Conservation (phyloP, 1,139 yeast species). For the Kurtzmaniella natalensis region DNA sequence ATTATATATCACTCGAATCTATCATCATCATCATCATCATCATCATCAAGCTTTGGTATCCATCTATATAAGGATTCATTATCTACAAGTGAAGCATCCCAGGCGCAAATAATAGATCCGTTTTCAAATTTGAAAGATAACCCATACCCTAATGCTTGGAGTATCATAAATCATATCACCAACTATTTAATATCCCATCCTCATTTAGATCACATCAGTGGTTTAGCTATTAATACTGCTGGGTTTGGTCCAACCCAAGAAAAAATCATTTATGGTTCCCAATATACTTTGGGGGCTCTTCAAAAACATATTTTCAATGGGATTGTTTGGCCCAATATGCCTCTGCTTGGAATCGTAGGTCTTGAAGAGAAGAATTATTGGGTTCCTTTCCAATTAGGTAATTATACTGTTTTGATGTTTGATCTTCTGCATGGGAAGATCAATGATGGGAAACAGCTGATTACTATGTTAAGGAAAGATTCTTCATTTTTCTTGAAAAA, state of each 20-base stretch:
- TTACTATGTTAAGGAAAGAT: no score
- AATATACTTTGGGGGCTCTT: slow-evolving; percentile 50
- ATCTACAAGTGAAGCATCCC: slow-evolving; percentile 16
- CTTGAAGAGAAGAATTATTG: slow-evolving; percentile 18
- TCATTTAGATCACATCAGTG: slow-evolving; percentile 77
- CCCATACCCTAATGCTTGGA: slow-evolving; percentile 20
- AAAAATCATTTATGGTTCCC: slow-evolving; percentile 51
- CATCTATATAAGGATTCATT: slow-evolving; percentile 24
- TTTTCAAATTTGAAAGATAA: slow-evolving; percentile 17
- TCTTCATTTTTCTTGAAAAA: not conserved
- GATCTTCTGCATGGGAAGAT: slow-evolving; percentile 37
- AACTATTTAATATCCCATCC: slow-evolving; percentile 72
- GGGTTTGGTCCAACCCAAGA: slow-evolving; percentile 29
- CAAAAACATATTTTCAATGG: slow-evolving; percentile 65
- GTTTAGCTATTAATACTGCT: slow-evolving; percentile 69
- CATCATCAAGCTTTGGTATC: not conserved
- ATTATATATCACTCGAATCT: slow-evolving; percentile 41
- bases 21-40: slow-evolving; percentile 2
- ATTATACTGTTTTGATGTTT: slow-evolving; percentile 26
- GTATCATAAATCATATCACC: slow-evolving; percentile 31
- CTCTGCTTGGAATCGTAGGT: slow-evolving; percentile 28
- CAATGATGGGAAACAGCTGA: slow-evolving; percentile 6
- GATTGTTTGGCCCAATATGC: slow-evolving; percentile 73
- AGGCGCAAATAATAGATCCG: slow-evolving; percentile 23
- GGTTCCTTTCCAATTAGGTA: slow-evolving; percentile 13